These are phyloP conservation scores for Thielaviopsis ethacetica DNA, from an alignment of 2,329 filamentous ascomycete genomes.

Conservation along the genomic window DNA sequence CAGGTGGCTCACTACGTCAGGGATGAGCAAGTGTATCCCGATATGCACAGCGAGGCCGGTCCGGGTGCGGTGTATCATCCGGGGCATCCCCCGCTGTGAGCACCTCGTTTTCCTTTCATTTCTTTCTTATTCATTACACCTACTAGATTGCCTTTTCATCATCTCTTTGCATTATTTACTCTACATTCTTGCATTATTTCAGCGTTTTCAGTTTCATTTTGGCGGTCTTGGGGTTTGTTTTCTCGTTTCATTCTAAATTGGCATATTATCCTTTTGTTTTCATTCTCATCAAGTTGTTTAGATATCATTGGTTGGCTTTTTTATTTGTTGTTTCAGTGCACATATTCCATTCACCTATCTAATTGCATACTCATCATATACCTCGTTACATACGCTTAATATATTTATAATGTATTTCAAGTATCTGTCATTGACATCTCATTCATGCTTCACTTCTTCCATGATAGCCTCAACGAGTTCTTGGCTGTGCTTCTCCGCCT, in stretches of 20 bases:
- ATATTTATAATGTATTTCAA: too few species aligned
- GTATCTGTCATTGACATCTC: background rate
- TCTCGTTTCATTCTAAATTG: background rate
- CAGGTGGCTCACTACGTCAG: too few species aligned
- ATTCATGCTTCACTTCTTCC: background rate
- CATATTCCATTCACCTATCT: background rate
- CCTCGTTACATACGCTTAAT: too few species aligned
- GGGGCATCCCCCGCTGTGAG: too few species aligned
- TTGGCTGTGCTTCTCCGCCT: constrained; percentile 23
- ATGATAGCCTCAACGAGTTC: constrained; percentile 21
- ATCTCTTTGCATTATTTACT: background rate
- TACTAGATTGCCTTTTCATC: background rate
- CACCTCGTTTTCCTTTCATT: background rate
- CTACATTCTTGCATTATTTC: background rate
- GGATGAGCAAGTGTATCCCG: background rate
- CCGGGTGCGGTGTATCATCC: background rate
- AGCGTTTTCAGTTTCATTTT: background rate
- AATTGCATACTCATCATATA: too few species aligned
- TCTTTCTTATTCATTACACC: background rate
- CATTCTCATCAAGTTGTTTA: background rate
- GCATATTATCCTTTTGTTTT: background rate
- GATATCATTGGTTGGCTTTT: too few species aligned
- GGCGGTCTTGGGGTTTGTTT: background rate
- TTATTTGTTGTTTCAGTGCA: too few species aligned
- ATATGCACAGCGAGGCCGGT: background rate